Evolutionary conservation across 306 rosid genomes (phyloP), one percentile per base, ranked within the genome.

Genomic region (Quercus mongolica): DNA sequence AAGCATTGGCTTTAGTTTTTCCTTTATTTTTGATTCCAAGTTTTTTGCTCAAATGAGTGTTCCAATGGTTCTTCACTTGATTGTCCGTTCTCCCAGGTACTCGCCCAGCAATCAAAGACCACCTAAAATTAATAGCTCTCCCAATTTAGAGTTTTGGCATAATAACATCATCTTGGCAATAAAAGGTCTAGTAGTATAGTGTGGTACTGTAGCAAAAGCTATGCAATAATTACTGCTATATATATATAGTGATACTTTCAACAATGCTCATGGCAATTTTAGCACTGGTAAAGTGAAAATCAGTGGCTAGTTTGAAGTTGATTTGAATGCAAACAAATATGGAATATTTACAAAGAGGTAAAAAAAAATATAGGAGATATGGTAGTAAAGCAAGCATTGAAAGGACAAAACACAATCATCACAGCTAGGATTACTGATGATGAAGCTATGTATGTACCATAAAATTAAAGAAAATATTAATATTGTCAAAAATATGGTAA

Each of bases 41-140:
- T 82, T 83, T 90, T 54, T 87, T 90, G 82, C 87, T 88, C 85
- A 90, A 85, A 81, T 69, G 85, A 81, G 91, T 75, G 82, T 88
- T 90, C 94, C 94, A 90, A 18, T 86, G 86, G 65, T 90, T 90
- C 85, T 90, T 90, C 19, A 90, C 92, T 67, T 90, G 92, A 68
- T 88, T 90, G 80, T 90, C 94, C 3, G 94, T 90, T 70, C 94
- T 88, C 14, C 94, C 94, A 3, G 92, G 92, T n/a, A 90, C 88
- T 78, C 94, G 81, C 31, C 94, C 92, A 17, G 94, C 94, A 1
- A 90, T 90, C 86, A 90, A 75, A 19, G 94, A 88, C 94, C 91
- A 88, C 87, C 91, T 90, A 69, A 57, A 71, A 14, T 20, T 9
- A 11, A 12, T 12, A 49, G 17, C 54, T 49, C 13, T 8, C 51